A percentile compares a stretch with the other conserved stretches of the same genome.
These are phyloP conservation scores for Argentina anserina DNA, from an alignment of 306 rosid species.

Conservation along the genomic window DNA sequence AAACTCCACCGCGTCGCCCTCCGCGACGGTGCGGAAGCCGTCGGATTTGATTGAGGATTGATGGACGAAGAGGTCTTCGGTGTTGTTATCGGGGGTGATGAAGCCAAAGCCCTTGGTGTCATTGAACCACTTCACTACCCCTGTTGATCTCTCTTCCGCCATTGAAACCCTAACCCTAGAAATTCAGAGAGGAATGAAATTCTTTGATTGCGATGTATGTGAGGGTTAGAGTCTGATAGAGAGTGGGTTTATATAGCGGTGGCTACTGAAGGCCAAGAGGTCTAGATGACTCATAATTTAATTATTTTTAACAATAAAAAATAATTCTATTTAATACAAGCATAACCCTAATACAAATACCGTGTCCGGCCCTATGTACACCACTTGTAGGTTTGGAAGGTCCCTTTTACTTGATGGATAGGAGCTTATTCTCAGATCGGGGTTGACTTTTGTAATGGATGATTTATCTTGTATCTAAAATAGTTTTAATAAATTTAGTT, in stretches of 20 bases:
- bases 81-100: constrained; percentile 73
- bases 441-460: too few species aligned
- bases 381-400: too few species aligned
- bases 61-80: constrained; percentile 81
- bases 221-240: constrained; percentile 1
- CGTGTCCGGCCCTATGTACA: too few species aligned
- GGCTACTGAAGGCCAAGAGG: neutral
- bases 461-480: too few species aligned
- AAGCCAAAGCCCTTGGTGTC: constrained; percentile 78
- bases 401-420: too few species aligned
- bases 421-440: too few species aligned
- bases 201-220: neutral
- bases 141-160: constrained; percentile 74
- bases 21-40: constrained; percentile 63
- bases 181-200: neutral
- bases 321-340: too few species aligned
- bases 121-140: constrained; percentile 79
- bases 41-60: constrained; percentile 83
- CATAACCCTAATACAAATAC: too few species aligned
- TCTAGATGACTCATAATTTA: too few species aligned
- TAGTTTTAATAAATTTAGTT: too few species aligned
- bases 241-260: constrained; percentile 1
- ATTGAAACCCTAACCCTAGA: constrained; percentile 21
- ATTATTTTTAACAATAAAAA: too few species aligned
- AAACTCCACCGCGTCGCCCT: constrained; percentile 73